These are phyloP conservation scores for Cryptomeria japonica DNA, from an alignment of 75 land plant species.

Conservation along the genomic window DNA sequence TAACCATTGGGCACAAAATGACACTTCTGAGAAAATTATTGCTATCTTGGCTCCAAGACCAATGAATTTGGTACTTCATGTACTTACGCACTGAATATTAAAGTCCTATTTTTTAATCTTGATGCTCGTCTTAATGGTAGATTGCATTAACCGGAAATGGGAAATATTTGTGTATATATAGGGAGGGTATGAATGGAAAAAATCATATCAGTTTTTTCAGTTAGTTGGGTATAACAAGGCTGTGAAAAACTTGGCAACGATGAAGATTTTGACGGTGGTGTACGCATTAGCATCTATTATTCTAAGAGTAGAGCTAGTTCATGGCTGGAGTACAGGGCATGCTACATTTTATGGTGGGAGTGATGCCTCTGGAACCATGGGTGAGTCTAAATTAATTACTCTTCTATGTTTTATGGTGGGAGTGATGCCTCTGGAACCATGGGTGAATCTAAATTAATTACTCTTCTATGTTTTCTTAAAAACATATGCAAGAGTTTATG, in stretches of 20 bases:
- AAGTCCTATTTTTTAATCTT: neutral
- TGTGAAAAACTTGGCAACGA: neutral
- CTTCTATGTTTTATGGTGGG: neutral
- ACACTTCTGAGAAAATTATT: neutral
- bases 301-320: neutral
- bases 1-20: neutral
- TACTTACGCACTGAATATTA: neutral
- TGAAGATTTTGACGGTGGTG: neutral
- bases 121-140: neutral
- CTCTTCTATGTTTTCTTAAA: too few relatives aligned
- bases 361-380: slow-evolving; percentile 12
- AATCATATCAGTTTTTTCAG: neutral
- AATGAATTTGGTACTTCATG: neutral
- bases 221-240: neutral
- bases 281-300: neutral
- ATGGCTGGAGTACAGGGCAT: neutral
- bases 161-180: neutral
- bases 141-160: neutral
- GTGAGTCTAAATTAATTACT: neutral
- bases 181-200: neutral
- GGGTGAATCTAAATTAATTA: too few relatives aligned
- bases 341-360: slow-evolving; percentile 7
- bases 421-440: too few relatives aligned
- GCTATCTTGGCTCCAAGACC: neutral
- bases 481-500: too few relatives aligned